Evolutionary conservation across 805 yeast species (phyloP).

Genomic region (Starmerella scarabaei): DNA sequence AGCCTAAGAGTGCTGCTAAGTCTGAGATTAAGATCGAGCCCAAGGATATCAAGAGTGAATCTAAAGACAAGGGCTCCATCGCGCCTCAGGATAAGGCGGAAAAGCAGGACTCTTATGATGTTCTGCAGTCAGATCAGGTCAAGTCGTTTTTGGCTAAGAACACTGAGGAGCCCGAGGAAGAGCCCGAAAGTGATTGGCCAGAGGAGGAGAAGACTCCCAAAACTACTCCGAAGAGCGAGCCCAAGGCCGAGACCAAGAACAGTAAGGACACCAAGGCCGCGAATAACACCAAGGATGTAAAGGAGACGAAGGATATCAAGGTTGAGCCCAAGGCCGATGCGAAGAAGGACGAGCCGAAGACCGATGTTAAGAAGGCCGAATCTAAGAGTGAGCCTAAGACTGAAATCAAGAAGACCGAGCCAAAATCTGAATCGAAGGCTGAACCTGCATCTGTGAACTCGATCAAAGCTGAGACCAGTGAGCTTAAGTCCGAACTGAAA

Average conservation of each 20-base stretch:
- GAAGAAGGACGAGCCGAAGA: constrained; percentile 11
- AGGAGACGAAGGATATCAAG: constrained; percentile 3
- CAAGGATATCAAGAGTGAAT: constrained; percentile 20
- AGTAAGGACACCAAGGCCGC: constrained; percentile 2
- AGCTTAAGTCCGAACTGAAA: not conserved
- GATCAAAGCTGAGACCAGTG: not conserved
- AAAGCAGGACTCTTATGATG: constrained; percentile 37
- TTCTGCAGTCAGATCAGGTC: constrained; percentile 38
- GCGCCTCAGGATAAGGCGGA: constrained; percentile 28
- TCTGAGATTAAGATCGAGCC: constrained; percentile 19
- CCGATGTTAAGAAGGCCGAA: constrained; percentile 4
- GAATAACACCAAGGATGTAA: constrained; percentile 8
- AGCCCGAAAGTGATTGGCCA: constrained; percentile 28
- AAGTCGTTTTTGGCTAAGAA: constrained; percentile 38
- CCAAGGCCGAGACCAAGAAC: constrained; percentile 23
- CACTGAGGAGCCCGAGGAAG: constrained; percentile 31
- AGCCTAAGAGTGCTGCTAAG: constrained; percentile 26
- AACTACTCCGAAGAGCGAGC: constrained; percentile 5
- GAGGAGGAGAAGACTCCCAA: constrained; percentile 23
- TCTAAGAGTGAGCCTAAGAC: not conserved
- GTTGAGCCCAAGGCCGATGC: constrained; percentile 1
- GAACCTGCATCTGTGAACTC: not conserved
- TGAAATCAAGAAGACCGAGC: constrained; percentile 2
- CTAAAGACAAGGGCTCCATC: constrained; percentile 12
- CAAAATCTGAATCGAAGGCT: constrained; percentile 2